Conservation (phyloP, 495 filamentous ascomycete species). For the Podospora conica region DNA sequence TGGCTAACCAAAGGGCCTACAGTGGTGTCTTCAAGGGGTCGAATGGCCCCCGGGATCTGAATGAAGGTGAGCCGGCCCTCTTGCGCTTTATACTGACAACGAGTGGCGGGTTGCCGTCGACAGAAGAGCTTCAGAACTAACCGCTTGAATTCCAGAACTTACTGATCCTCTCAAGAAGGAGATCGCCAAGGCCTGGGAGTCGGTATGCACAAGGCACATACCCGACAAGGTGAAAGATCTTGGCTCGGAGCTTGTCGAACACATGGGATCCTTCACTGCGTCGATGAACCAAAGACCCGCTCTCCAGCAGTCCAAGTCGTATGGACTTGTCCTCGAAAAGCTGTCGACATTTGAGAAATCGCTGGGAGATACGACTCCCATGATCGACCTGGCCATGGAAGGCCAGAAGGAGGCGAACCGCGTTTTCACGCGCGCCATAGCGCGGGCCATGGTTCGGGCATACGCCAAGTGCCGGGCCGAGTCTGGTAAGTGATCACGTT, state of each 20-base stretch:
- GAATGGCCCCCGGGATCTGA: conserved; percentile 37
- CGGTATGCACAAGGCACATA: conserved; percentile 23
- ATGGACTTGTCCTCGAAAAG: conserved; percentile 20
- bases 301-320: conserved; percentile 9
- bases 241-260: background rate
- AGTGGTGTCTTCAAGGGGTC: conserved; percentile 28
- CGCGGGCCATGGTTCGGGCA: conserved; percentile 32
- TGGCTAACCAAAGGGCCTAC: background rate
- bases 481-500: conserved; percentile 28
- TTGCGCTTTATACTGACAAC: background rate
- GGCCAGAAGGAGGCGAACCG: conserved; percentile 50
- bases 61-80: conserved; percentile 31
- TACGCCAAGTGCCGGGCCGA: conserved; percentile 43
- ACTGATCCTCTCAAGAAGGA: conserved; percentile 44
- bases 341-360: conserved; percentile 33
- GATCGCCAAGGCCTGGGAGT: conserved; percentile 48
- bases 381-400: conserved; percentile 31
- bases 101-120: no score
- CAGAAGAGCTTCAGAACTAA: no score
- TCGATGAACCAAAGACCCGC: conserved; percentile 21
- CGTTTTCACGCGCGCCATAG: conserved; percentile 43
- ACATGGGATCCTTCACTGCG: conserved; percentile 29
- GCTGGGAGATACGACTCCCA: conserved; percentile 29
- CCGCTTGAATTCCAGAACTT: conserved; percentile 16
- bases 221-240: conserved; percentile 18